Evolutionary conservation across 192 early-diverging fungal genomes (phyloP).

Genomic region (Coemansia sp.): DNA sequence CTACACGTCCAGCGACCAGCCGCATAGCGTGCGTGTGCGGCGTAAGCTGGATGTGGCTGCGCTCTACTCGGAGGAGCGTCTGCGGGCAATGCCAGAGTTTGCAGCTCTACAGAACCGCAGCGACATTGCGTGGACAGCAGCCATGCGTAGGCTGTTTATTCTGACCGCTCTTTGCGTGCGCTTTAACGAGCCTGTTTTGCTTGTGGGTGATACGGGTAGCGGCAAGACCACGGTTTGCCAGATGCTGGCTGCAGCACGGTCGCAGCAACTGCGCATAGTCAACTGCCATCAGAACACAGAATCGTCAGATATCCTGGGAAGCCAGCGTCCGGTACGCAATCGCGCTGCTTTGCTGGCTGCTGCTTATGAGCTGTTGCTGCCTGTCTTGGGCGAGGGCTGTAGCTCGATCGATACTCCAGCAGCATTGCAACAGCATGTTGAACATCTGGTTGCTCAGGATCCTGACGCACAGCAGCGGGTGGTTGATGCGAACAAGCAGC

Average conservation of each 20-base stretch:
- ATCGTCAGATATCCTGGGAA: slow-evolving; percentile 89
- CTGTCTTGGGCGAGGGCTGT: background rate
- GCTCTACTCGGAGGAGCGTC: slow-evolving; percentile 26
- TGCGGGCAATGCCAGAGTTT: slow-evolving; percentile 47
- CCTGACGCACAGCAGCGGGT: slow-evolving; percentile 1
- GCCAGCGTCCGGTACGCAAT: slow-evolving; percentile 87
- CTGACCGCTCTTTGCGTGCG: slow-evolving; percentile 77
- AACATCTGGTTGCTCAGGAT: slow-evolving; percentile 20
- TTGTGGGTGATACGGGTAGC: slow-evolving; percentile 98
- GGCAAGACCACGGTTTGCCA: slow-evolving; percentile 98
- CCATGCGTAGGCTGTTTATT: slow-evolving; percentile 87
- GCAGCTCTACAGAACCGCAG: slow-evolving; percentile 14
- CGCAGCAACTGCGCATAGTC: slow-evolving; percentile 74
- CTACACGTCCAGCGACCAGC: slow-evolving; percentile 16
- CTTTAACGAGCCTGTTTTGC: slow-evolving; percentile 85
- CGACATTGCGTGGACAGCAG: slow-evolving; percentile 83
- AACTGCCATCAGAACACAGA: slow-evolving; percentile 98
- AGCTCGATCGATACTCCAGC: slow-evolving; percentile 16
- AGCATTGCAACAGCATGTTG: slow-evolving; percentile 10
- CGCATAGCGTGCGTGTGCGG: background rate
- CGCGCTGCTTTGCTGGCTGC: slow-evolving; percentile 56
- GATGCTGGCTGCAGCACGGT: slow-evolving; percentile 71
- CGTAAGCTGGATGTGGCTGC: slow-evolving; percentile 27
- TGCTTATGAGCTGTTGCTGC: slow-evolving; percentile 49
- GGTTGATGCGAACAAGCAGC: slow-evolving; percentile 9